Percentiles rank a stretch among this genome's conserved stretches.
Evolutionary conservation across 208 protist species (phyloP).

Genomic region (Crithidia acanthocephali): DNA sequence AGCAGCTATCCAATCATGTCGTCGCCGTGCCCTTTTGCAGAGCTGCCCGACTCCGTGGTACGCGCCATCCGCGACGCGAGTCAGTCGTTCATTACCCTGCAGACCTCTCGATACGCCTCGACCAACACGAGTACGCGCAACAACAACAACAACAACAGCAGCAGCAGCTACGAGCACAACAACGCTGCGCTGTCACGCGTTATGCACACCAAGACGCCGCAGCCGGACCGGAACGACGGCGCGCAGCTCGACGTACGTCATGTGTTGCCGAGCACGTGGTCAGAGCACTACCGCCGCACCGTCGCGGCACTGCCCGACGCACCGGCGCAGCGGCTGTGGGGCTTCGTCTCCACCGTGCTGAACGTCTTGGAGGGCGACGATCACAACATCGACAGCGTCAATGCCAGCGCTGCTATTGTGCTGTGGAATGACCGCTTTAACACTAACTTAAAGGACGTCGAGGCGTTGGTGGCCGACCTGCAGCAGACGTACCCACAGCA

Average conservation of each 20-base stretch:
- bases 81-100: constrained; percentile 29
- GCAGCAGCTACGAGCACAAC: background rate
- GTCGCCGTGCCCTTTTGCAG: too few species aligned
- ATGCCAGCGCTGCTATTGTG: constrained; percentile 52
- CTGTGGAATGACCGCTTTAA: constrained; percentile 60
- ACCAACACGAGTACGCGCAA: background rate
- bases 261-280: constrained; percentile 36
- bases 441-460: constrained; percentile 34
- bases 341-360: constrained; percentile 33
- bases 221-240: background rate
- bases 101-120: constrained; percentile 29
- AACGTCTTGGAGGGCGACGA: constrained; percentile 47
- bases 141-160: background rate
- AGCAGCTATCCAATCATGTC: too few species aligned
- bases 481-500: constrained; percentile 6
- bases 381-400: constrained; percentile 32
- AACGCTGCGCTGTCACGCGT: constrained; percentile 4
- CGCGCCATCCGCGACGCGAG: constrained; percentile 19
- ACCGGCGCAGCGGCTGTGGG: constrained; percentile 26
- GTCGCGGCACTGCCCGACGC: constrained; percentile 29
- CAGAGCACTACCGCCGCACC: constrained; percentile 43
- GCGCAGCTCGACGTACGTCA: background rate
- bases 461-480: constrained; percentile 39
- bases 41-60: constrained; percentile 28
- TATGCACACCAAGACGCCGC: constrained; percentile 17